Percentiles rank a stretch among this genome's conserved stretches.
These are phyloP conservation scores for Bromus sterilis DNA, from an alignment of 176 grass and related monocot species.

Conservation along the genomic window DNA sequence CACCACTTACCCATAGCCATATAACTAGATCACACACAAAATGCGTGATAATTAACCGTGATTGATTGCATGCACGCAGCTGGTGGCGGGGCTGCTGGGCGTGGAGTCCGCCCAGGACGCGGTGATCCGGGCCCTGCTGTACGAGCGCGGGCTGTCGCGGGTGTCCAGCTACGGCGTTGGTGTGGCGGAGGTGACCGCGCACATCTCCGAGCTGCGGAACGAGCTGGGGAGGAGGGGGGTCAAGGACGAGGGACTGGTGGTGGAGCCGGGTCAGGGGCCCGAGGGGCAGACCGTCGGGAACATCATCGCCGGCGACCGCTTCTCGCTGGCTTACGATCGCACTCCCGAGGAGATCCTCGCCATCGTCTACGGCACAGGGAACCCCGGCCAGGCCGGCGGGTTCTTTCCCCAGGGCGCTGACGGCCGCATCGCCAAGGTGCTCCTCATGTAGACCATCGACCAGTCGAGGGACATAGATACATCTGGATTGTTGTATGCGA, in stretches of 20 bases:
- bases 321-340: constrained; percentile 63
- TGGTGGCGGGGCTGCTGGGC: constrained; percentile 63
- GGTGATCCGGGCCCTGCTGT: constrained; percentile 69
- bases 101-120: constrained; percentile 94
- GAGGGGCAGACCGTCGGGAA: constrained; percentile 57
- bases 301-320: constrained; percentile 69
- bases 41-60: neutral
- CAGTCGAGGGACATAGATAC: neutral
- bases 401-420: constrained; percentile 72
- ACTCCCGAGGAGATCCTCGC: constrained; percentile 67
- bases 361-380: constrained; percentile 74
- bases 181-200: constrained; percentile 62
- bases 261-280: constrained; percentile 29
- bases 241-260: constrained; percentile 78
- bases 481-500: neutral
- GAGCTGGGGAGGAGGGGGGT: constrained; percentile 46
- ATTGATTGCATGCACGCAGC: constrained; percentile 22
- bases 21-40: neutral
- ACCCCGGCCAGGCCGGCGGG: constrained; percentile 42
- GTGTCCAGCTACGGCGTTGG: constrained; percentile 47
- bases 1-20: neutral
- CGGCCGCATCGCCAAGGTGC: constrained; percentile 49
- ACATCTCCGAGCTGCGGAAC: constrained; percentile 66
- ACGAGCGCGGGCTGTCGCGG: constrained; percentile 40
- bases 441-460: neutral